Percentiles rank a stretch among this genome's conserved stretches.
Evolutionary conservation across 176 grass and related monocot genomes (phyloP).

Genomic region (barley (Hordeum vulgare)): MorexV3_pseudomolecules_assembly NC_058518.1:490361777-490362276

Average conservation of each 20-base stretch:
- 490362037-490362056: background rate
- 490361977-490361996: background rate
- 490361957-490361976: background rate
- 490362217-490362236: background rate
- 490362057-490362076: constrained; percentile 11
- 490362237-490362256: background rate
- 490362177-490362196: background rate
- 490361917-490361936: constrained; percentile 4
- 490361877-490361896: background rate
- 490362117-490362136: constrained; percentile 7
- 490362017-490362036: background rate
- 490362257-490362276: background rate
- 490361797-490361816: background rate
- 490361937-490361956: background rate
- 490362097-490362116: background rate
- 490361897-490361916: background rate
- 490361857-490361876: background rate
- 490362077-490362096: constrained; percentile 2
- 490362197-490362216: background rate
- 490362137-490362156: background rate
- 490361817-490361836: background rate
- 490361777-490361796: constrained; percentile 23
- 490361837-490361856: background rate
- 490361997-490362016: background rate
- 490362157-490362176: background rate